A percentile compares a stretch with the other conserved stretches of the same genome.
Evolutionary conservation across 2,329 filamentous ascomycete genomes (phyloP).

Genomic region (Tolypocladium cylindrosporum): DNA sequence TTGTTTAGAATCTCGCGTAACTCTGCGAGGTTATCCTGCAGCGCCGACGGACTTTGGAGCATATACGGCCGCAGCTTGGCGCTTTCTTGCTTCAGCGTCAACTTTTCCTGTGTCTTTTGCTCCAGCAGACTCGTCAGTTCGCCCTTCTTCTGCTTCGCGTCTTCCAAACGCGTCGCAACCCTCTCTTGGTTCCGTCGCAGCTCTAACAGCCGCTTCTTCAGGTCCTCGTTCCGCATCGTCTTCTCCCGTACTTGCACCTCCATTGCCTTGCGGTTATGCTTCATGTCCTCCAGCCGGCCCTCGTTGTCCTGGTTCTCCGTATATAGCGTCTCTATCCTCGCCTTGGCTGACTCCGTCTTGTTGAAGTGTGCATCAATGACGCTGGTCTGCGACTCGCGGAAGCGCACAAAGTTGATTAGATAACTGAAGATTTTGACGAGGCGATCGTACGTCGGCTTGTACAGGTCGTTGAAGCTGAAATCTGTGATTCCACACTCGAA

Average conservation of each 20-base stretch:
- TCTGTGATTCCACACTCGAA: constrained; percentile 85
- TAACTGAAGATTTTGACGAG: constrained; percentile 95
- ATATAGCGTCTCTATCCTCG: constrained; percentile 78
- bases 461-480: constrained; percentile 87
- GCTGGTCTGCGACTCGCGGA: constrained; percentile 82
- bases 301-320: constrained; percentile 82
- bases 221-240: constrained; percentile 72
- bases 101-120: constrained; percentile 58
- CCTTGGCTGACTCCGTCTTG: constrained; percentile 76
- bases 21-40: constrained; percentile 75
- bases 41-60: constrained; percentile 71
- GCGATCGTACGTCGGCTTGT: constrained; percentile 80
- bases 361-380: constrained; percentile 93
- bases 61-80: constrained; percentile 87
- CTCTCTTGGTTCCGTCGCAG: constrained; percentile 73
- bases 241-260: constrained; percentile 78
- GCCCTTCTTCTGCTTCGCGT: constrained; percentile 69
- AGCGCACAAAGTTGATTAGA: constrained; percentile 97
- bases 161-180: constrained; percentile 73
- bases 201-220: constrained; percentile 74
- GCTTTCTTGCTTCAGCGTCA: constrained; percentile 72
- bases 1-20: constrained; percentile 66
- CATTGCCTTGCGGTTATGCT: constrained; percentile 67
- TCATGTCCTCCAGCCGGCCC: constrained; percentile 68
- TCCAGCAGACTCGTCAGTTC: constrained; percentile 64